These are phyloP conservation scores for Phytopythium vexans DNA, from an alignment of 352 stramenopile species.

Conservation along the genomic window DNA sequence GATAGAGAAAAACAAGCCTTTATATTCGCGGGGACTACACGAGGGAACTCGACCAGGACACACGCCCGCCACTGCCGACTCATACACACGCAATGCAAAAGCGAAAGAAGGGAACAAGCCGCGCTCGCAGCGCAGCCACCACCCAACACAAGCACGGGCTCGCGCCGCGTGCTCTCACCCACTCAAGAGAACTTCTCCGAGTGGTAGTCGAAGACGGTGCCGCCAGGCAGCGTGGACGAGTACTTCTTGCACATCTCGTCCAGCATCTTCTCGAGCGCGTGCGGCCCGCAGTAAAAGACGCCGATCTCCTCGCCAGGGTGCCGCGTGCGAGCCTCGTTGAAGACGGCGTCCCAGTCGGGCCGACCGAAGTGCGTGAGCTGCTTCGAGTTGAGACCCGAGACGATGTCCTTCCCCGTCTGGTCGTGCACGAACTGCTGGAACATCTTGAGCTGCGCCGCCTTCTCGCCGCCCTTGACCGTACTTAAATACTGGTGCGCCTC, in stretches of 20 bases:
- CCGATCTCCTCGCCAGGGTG: conserved; percentile 72
- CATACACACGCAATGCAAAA: too few relatives aligned
- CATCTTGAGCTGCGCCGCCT: conserved; percentile 72
- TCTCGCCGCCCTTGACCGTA: conserved; percentile 70
- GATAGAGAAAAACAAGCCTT: too few relatives aligned
- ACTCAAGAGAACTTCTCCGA: conserved; percentile 79
- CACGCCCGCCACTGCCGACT: too few relatives aligned
- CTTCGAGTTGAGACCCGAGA: conserved; percentile 76
- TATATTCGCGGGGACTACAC: too few relatives aligned
- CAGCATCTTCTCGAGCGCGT: conserved; percentile 74
- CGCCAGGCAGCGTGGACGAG: conserved; percentile 43
- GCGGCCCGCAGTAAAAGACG: conserved; percentile 86
- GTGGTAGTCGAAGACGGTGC: conserved; percentile 80
- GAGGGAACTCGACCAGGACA: too few relatives aligned
- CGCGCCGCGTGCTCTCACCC: background rate
- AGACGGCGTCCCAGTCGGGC: conserved; percentile 82
- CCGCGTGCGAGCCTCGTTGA: conserved; percentile 39
- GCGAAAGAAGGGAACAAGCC: too few relatives aligned
- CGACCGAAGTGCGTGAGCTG: conserved; percentile 83
- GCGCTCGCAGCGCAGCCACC: background rate
- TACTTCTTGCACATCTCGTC: conserved; percentile 67
- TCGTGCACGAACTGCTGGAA: conserved; percentile 86
- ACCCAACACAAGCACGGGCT: background rate
- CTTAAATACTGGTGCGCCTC: conserved; percentile 85
- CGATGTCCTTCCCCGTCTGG: conserved; percentile 71